Evolutionary conservation across 306 rosid species (phyloP).

Genomic region (Myrica gale): DNA sequence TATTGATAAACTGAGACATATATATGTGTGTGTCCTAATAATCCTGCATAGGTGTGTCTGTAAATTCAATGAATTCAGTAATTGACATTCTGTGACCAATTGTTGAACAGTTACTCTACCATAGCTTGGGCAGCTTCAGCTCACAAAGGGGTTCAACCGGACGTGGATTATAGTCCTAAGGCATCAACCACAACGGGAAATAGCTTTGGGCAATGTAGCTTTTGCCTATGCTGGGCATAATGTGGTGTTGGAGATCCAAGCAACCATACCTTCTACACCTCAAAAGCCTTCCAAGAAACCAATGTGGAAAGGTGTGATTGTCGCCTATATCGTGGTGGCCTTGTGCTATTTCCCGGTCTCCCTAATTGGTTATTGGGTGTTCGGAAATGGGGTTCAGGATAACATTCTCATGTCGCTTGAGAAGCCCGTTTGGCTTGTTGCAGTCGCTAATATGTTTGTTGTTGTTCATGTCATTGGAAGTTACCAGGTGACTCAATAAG

Average conservation of each 20-base stretch:
- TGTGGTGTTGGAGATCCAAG: slow-evolving; percentile 49
- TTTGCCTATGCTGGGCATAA: slow-evolving; percentile 45
- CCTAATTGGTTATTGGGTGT: slow-evolving; percentile 37
- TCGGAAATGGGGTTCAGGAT: slow-evolving; percentile 37
- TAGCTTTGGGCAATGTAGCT: slow-evolving; percentile 44
- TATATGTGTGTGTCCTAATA: too few species aligned
- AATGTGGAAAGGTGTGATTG: slow-evolving; percentile 41
- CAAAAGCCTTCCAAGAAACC: slow-evolving; percentile 35
- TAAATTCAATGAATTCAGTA: too few species aligned
- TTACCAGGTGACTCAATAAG: slow-evolving; percentile 26
- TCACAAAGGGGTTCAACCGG: slow-evolving; percentile 34
- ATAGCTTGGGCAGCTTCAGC: slow-evolving; percentile 40
- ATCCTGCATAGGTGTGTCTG: too few species aligned
- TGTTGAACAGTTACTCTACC: slow-evolving; percentile 39
- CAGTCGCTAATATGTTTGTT: slow-evolving; percentile 34
- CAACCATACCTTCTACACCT: slow-evolving; percentile 45
- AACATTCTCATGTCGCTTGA: slow-evolving; percentile 39
- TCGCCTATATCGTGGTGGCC: slow-evolving; percentile 39
- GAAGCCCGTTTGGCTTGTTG: slow-evolving; percentile 38
- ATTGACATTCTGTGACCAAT: not conserved
- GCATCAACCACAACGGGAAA: slow-evolving; percentile 32
- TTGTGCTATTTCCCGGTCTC: slow-evolving; percentile 46
- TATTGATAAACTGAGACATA: too few species aligned
- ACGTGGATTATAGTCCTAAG: slow-evolving; percentile 24
- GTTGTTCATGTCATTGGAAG: slow-evolving; percentile 50